Evolutionary conservation across 257 asterid species (phyloP).

Genomic region (Paulownia fortunei): DNA sequence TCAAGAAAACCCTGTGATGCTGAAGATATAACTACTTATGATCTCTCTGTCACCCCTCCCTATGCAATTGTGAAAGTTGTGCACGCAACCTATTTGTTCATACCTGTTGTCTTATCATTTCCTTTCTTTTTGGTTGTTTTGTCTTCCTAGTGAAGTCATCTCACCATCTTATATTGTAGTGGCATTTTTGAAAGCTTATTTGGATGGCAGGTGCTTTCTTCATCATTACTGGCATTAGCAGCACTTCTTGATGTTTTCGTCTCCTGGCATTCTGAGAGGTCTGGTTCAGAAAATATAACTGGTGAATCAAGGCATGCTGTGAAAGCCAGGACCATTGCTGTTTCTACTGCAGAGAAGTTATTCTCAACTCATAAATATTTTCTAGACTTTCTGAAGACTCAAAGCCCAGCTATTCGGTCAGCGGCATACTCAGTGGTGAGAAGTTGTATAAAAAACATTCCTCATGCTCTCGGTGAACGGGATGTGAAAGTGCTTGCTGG

Average conservation of each 20-base stretch:
- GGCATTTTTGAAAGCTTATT: conserved; percentile 27
- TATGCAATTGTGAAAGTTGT: neutral
- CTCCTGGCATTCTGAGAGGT: conserved; percentile 51
- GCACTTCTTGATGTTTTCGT: conserved; percentile 83
- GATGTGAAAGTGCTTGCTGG: conserved; percentile 74
- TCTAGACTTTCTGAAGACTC: conserved; percentile 79
- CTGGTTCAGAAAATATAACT: conserved; percentile 57
- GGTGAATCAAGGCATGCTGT: conserved; percentile 75
- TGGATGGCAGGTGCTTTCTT: conserved; percentile 74
- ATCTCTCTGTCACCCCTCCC: conserved; percentile 2
- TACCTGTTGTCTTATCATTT: conserved; percentile 15
- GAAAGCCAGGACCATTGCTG: conserved; percentile 73
- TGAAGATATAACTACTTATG: neutral
- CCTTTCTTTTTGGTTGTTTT: neutral
- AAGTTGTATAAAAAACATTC: conserved; percentile 80
- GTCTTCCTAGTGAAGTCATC: conserved; percentile 19
- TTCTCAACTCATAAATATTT: conserved; percentile 69
- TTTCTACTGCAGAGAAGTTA: conserved; percentile 71
- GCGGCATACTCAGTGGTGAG: conserved; percentile 79
- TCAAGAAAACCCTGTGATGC: neutral
- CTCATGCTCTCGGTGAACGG: conserved; percentile 72
- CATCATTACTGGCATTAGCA: conserved; percentile 89
- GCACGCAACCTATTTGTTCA: neutral
- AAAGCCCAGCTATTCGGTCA: conserved; percentile 78
- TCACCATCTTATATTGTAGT: conserved; percentile 2